Base-by-base conservation (phyloP, 2,329 filamentous ascomycete species). In the Aspergillus texensis region DNA sequence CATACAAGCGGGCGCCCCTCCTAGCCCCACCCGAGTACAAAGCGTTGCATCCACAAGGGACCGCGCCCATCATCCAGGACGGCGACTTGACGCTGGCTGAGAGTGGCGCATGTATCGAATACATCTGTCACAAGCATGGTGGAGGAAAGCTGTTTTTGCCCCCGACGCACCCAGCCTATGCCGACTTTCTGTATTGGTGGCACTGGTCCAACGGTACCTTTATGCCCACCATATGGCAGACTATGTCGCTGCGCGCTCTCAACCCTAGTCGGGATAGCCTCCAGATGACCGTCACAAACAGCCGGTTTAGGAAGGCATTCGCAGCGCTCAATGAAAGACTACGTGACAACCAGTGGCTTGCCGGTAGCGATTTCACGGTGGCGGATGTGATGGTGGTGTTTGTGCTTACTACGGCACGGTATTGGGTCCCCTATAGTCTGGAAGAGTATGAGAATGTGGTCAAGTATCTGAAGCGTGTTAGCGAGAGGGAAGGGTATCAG, bases 371-470 rank as follows among this genome's bases (percentile, higher is more conserved):
- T 57, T 86, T 91, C 62, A 90, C 86, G 0, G 86, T 81, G 1
- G 89, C 89, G 1, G 89, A 92, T 74, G 79, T 90, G 45, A 90
- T 91, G 87, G 78, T 77, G 5, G 81, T 88, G 0, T 89, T 85
- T 69, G 79, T 81, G 16, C 76, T 91, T 39, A 89, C 88, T 0
- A 91, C 87, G 2, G 83, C 87, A 81, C 79, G 89, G 19, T 78
- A 80, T 56, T 89, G 86, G 66, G 74, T 75, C 28, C 79, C 80
- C 8, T 78, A 77, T 52, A 77, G 80, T 57, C 66, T 87, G 56
- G 67, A 63, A 2, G 72, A 68, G 0, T 84, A 84, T 65, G 66
- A 72, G 1, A 78, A 79, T 54, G 77, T 87, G 6, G 56, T 86
- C 36, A 68, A 64, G 0, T 88, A 83, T 64, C 69, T 87, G 34